Conservation (phyloP, 1,139 yeast species). For the Suhomyces atakaporum region DNA sequence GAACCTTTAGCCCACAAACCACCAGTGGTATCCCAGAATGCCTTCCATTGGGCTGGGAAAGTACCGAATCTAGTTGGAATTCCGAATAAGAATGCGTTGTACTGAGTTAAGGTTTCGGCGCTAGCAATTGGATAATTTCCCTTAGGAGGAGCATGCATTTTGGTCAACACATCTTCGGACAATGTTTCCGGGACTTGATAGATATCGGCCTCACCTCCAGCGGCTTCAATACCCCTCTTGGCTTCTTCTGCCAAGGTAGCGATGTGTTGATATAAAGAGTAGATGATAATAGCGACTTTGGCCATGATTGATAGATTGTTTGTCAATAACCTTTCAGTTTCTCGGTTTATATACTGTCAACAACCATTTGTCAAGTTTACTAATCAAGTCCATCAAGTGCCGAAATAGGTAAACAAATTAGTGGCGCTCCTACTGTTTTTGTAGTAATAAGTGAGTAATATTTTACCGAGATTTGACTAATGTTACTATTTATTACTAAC, state of each 20-base stretch:
- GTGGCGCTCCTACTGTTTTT: too few species aligned
- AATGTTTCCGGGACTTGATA: conserved; percentile 43
- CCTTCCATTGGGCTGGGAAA: conserved; percentile 42
- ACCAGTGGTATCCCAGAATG: conserved; percentile 43
- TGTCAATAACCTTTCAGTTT: too few species aligned
- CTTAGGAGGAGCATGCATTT: conserved; percentile 36
- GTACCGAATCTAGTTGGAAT: conserved; percentile 43
- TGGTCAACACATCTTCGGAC: conserved; percentile 29
- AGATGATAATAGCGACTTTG: conserved; percentile 40
- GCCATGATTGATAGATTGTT: too few species aligned
- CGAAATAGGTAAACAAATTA: too few species aligned
- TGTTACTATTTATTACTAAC: background rate
- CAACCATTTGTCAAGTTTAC: background rate
- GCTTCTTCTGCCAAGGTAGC: conserved; percentile 37
- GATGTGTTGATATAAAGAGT: conserved; percentile 41
- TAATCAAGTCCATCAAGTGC: too few species aligned
- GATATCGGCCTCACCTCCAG: conserved; percentile 41
- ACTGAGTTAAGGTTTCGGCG: conserved; percentile 31
- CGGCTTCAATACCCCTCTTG: conserved; percentile 39
- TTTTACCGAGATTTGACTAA: background rate
- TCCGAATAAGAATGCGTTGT: conserved; percentile 43
- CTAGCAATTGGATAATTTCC: conserved; percentile 37
- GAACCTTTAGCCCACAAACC: conserved; percentile 41
- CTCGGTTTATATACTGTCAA: background rate
- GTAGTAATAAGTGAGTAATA: background rate